Base-by-base conservation (phyloP, 352 stramenopile species). In the Phytophthora pluvialis region DNA sequence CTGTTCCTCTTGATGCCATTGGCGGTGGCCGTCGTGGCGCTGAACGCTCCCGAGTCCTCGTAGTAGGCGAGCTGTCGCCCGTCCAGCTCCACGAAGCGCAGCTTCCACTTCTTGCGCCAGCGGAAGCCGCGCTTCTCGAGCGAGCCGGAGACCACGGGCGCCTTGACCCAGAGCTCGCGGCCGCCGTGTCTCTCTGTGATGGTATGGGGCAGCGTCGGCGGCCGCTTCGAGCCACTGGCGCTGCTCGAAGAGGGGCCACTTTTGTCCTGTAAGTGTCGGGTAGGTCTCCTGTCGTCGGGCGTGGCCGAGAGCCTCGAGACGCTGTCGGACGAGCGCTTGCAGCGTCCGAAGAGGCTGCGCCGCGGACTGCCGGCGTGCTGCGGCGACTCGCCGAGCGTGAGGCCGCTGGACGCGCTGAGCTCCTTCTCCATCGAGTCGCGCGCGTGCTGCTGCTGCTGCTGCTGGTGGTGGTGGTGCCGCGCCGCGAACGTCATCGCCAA, bases 51-150 rank as follows among this genome's bases (percentile, higher is more conserved):
- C 1, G 29, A 35, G n/a, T 73, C 47, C 40, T 88, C 80, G 42
- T 82, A 91, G 70, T 91, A 93, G 36, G 80, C 83, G 25, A 93
- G 72, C 33, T 86, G 56, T 15, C 81, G 83, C 43, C 85, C 85
- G 68, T 91, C 86, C 60, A 93, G 72, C 61, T 91, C 81, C 18
- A 93, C 70, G 59, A 86, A 89, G 44, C 85, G 85, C 21, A 72
- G 35, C 54, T 91, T 90, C 83, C 83, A 94, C 72, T 88, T 89
- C 57, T 86, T 90, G 48, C 79, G 78, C 85, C 82, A 93, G 11
- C 81, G 80, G 52, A 92, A 94, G 53, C 80, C 80, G 35, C 86
- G 77, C 70, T 92, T 92, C 56, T 91, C 81, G 29, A 93, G 73
- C 39, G 80, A 78, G 16, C 83, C 85, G n/a, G 63, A 75, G 25